Evolutionary conservation across 495 filamentous ascomycete genomes (phyloP).

Genomic region (Tetracladium setigerum): DNA sequence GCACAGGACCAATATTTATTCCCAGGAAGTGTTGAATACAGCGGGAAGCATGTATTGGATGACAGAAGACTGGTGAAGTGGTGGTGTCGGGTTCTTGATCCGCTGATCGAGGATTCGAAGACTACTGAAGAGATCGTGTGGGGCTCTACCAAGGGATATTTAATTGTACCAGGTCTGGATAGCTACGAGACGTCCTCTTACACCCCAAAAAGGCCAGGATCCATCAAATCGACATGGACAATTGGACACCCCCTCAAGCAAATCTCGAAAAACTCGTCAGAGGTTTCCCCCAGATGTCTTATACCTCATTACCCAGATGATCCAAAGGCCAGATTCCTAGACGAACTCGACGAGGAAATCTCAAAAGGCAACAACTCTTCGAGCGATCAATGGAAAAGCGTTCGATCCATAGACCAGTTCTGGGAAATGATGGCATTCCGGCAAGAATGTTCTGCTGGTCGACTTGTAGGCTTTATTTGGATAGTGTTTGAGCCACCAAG

Average conservation of each 20-base stretch:
- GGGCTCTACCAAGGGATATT: slow-evolving; percentile 55
- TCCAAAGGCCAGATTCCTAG: slow-evolving; percentile 85
- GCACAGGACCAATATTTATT: slow-evolving; percentile 94
- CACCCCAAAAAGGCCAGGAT: slow-evolving; percentile 23
- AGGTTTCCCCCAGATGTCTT: slow-evolving; percentile 71
- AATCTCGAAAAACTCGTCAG: slow-evolving; percentile 50
- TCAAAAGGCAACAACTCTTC: slow-evolving; percentile 38
- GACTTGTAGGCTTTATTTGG: slow-evolving; percentile 93
- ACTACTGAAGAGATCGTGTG: slow-evolving; percentile 11
- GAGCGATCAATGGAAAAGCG: slow-evolving; percentile 69
- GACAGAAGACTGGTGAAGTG: slow-evolving; percentile 84
- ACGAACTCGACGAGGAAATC: slow-evolving; percentile 79
- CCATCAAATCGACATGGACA: slow-evolving; percentile 39
- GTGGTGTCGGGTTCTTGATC: slow-evolving; percentile 88
- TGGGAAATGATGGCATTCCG: slow-evolving; percentile 98
- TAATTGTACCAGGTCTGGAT: slow-evolving; percentile 83
- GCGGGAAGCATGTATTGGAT: slow-evolving; percentile 84
- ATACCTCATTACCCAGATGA: slow-evolving; percentile 93
- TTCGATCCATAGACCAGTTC: slow-evolving; percentile 78
- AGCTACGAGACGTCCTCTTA: slow-evolving; percentile 63
- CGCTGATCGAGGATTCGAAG: slow-evolving; percentile 43
- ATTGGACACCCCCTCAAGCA: slow-evolving; percentile 46
- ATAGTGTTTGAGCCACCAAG: slow-evolving; percentile 59
- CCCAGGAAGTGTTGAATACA: slow-evolving; percentile 80
- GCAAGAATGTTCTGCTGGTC: slow-evolving; percentile 88